Evolutionary conservation across 495 filamentous ascomycete species (phyloP), one percentile per base, ranked within the genome.

Genomic region (Xylaria sp.): DNA sequence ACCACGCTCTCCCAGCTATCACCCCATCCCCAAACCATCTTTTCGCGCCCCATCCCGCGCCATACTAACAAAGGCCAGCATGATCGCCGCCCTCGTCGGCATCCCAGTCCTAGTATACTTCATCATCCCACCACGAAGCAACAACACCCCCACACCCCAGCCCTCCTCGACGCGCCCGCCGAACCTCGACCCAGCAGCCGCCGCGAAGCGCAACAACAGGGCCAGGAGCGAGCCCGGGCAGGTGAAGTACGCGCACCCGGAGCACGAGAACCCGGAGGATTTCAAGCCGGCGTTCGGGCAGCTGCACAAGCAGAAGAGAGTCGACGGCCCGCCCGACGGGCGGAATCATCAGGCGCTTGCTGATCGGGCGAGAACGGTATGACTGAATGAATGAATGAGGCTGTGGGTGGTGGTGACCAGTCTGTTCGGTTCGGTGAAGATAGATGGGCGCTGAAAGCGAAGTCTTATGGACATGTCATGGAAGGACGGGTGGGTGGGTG

Each of bases 211-310:
- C 24, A 12, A 59, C 24, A 12, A 2, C 12, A 59, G 44, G n/a
- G 44, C 62, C 5, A 46, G 46, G 26, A 33, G 63, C 37, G 68
- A 62, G 35, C 17, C 15, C 29, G 57, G 35, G 24, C 37, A 46
- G 8, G 19, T 15, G 14, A 71, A 52, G 26, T 53, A 67, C 63
- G 24, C 70, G 41, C 72, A 73, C 17, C 68, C 68, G 1, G 72
- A 73, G 57, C 68, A 71, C 24, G 11, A 41, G 48, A 17, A 71
- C 14, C 72, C 72, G 35, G 72, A 73, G 53, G 58, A 55, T 0
- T 70, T 63, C 44, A 71, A 71, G 63, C 62, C 72, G 17, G 44
- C 35, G 61, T 73, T 73, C 40, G 72, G 72, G 6, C 52, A 29
- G 35, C n/a, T 63, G 44, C 72, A 73, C 26, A 46, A 63, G 68